Base-by-base conservation (phyloP, 306 rosid species). In the Neltuma alba region DNA sequence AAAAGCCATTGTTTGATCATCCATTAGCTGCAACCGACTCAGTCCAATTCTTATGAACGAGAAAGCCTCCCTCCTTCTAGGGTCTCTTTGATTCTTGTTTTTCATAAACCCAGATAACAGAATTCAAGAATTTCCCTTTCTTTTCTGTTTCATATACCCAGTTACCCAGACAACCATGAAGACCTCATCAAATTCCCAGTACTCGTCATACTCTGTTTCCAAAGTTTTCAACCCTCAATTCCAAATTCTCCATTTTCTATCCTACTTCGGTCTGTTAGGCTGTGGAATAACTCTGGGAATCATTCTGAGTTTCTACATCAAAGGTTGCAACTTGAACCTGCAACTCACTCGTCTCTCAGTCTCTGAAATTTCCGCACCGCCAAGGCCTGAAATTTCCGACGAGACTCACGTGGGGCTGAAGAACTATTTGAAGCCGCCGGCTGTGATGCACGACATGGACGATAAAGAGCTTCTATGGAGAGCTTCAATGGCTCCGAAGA, bases 401-500 rank as follows among this genome's bases (percentile, higher is more conserved):
- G 3, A 25, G 3, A 66, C 40, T 31, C 94, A 48, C 36, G 65
- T 83, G 4, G 97, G 90, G 62, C 82, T 93, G 84, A 78, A 63
- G 72, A 86, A 88, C 9, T 91, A 73, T 16, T 78, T 93, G 38
- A 76, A 85, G 79, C 87, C 93, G 2, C 88, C 93, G 4, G 38
- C 20, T 13, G 80, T 82, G 27, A 18, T 57, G 84, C 95, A 91
- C 70, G 93, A 84, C 28, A 91, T 93, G 98, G 78, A 84, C 13
- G 97, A 93, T 0, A 82, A 79, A 14, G 97, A 93, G 72, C 64
- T 91, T 83, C 77, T 91, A 3, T 93, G 98, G 98, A 91, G 94
- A 81, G 98, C 94, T 83, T 93, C 98, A 10, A 61, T 87, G 92
- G 77, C 34, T 61, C 77, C 95, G 7, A 75, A 74, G 83, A 90